phyloP scores from a whole-genome alignment of 2,329 filamentous ascomycete genomes.

The Sodiomyces alkalinus region DNA sequence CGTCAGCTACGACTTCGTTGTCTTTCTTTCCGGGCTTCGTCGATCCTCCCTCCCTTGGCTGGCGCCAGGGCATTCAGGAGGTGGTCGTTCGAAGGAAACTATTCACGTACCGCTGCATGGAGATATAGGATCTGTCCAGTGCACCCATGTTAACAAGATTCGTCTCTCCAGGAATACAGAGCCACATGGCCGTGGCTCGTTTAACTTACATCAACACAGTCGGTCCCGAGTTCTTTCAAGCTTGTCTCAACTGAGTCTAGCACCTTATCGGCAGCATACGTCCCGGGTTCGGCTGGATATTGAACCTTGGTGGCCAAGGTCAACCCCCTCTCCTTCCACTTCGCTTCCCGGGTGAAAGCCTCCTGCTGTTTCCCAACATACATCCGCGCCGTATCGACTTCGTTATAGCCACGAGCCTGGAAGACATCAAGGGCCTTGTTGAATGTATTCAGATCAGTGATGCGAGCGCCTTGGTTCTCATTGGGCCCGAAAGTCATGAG shows the following conservation, averaged over 20 bases:
- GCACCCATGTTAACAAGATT: no score
- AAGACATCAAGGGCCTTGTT: slow-evolving; percentile 60
- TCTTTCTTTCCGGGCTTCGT: no score
- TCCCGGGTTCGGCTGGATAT: slow-evolving; percentile 46
- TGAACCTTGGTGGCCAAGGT: slow-evolving; percentile 61
- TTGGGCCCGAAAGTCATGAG: slow-evolving; percentile 72
- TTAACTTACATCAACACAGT: slow-evolving; percentile 51
- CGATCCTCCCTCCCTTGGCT: no score
- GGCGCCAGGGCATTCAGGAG: no score
- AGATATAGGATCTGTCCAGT: slow-evolving; percentile 49
- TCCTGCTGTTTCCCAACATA: slow-evolving; percentile 66
- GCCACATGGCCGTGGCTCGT: neutral
- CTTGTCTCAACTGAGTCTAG: slow-evolving; percentile 50
- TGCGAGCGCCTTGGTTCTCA: slow-evolving; percentile 46
- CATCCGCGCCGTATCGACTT: slow-evolving; percentile 68
- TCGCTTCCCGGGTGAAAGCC: slow-evolving; percentile 57
- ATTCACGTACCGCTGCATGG: slow-evolving; percentile 39
- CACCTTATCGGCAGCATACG: slow-evolving; percentile 49
- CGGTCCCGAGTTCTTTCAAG: slow-evolving; percentile 55
- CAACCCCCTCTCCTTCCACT: slow-evolving; percentile 67
- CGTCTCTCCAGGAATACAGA: no score
- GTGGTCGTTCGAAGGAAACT: no score
- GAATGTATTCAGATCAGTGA: slow-evolving; percentile 53
- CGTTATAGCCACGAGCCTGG: slow-evolving; percentile 65
- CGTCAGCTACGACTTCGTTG: neutral